Evolutionary conservation across 192 early-diverging fungal species (phyloP), one percentile per base, ranked within the genome.

Genomic region (Rhizophagus sp.): DNA sequence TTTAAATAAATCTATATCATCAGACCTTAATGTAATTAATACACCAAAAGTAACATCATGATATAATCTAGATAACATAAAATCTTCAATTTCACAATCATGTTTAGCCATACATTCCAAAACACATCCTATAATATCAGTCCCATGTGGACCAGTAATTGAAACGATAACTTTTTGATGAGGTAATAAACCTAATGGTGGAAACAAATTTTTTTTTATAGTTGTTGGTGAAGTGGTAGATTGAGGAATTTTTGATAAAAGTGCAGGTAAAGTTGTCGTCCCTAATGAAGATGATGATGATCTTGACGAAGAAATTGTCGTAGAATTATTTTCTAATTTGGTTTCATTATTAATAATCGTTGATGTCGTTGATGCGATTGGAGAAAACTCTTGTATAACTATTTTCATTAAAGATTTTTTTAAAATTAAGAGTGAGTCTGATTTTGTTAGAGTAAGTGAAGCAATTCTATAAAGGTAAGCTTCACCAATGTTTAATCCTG

Each of bases 31-130:
- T 15, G 89, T 88, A 36, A 96, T 91, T 24, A 95, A 86, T n/a
- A 95, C 94, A 27, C 94, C 95, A 87, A 97, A 97, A 1, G 96
- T 96, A n/a, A 97, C 96, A 81, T 96, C 93, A 84, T 97, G 96
- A 86, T 97, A 93, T 39, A 97, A 84, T 67, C 96, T 92, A 19
- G 95, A 95, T 19, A 97, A 87, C 76, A 92, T 93, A 81, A 97
- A 96, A 82, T 97, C 96, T 25, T 92, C 90, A 36, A 97, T 91
- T n/a, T 86, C 87, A 81, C 94, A 95, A 24, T 91, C 84, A 81
- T 94, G 90, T 69, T 87, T 89, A 39, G 94, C 92, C 15, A 95
- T 84, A 73, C 92, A 93, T 61, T 89, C 87, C 12, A 97, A 87
- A 7, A 97, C 88, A 10, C 91, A 92, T 65, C 93, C 95, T 80